Evolutionary conservation across 768 basidiomycete species (phyloP).

Genomic region (Podaxis sp.): DNA sequence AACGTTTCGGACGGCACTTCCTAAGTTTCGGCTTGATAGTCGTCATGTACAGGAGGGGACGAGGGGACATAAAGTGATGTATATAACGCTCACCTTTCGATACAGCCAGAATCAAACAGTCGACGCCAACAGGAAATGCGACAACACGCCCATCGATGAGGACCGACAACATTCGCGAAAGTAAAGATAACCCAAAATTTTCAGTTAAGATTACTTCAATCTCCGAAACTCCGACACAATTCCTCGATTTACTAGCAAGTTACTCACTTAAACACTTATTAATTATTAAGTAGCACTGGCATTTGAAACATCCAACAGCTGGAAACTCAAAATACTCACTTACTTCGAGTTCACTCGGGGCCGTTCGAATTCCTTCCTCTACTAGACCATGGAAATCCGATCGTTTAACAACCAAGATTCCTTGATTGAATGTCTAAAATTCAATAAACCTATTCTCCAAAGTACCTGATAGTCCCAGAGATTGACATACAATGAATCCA

Average conservation of each 20-base stretch:
- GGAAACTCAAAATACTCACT: too few relatives aligned
- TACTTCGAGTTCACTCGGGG: too few relatives aligned
- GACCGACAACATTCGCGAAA: neutral
- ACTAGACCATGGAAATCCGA: neutral
- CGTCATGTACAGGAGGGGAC: constrained; percentile 28
- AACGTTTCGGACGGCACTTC: constrained; percentile 57
- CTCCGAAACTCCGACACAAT: constrained; percentile 4
- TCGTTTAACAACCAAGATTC: neutral
- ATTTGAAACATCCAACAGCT: too few relatives aligned
- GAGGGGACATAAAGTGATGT: neutral
- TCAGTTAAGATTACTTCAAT: neutral
- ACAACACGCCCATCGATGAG: neutral
- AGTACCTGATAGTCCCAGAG: neutral
- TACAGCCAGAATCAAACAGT: neutral
- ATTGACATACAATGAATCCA: neutral
- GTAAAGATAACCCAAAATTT: neutral
- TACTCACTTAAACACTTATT: too few relatives aligned
- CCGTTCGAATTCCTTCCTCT: neutral
- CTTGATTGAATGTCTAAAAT: neutral
- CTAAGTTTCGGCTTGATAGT: constrained; percentile 45
- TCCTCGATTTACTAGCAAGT: neutral
- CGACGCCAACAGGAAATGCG: neutral
- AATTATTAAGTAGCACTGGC: too few relatives aligned
- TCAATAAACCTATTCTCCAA: neutral
- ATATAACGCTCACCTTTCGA: neutral